A percentile compares a stretch with the other conserved stretches of the same genome.
Conservation (phyloP, 306 rosid species). For the Casuarina equisetifolia region DNA sequence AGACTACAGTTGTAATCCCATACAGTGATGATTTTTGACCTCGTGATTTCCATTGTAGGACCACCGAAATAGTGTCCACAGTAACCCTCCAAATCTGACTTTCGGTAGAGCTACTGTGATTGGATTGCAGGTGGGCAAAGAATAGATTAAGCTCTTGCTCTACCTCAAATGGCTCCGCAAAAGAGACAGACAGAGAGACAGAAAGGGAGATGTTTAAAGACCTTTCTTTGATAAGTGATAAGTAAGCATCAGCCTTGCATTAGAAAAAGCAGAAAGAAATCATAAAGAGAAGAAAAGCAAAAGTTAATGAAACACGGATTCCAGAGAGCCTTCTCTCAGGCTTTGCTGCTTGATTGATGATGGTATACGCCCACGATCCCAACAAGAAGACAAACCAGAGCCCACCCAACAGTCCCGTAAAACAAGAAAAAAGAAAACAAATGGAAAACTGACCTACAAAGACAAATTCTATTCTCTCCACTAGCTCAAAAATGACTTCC, state of each 20-base stretch:
- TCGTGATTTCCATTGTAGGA: constrained; percentile 28
- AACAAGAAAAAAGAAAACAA: not conserved
- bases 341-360: constrained; percentile 27
- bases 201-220: not conserved
- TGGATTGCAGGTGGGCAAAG: not conserved
- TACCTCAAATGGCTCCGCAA: constrained; percentile 31
- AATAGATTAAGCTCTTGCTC: constrained; percentile 3
- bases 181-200: constrained; percentile 23
- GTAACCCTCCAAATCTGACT: constrained; percentile 41
- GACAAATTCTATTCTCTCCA: constrained; percentile 1
- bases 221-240: constrained; percentile 4
- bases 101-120: constrained; percentile 6
- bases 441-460: not conserved
- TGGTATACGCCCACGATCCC: constrained; percentile 54
- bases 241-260: constrained; percentile 20
- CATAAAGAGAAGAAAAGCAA: constrained; percentile 30
- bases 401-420: constrained; percentile 55
- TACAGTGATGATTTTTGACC: constrained; percentile 42
- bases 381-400: constrained; percentile 60
- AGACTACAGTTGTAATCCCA: constrained; percentile 34
- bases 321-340: constrained; percentile 33
- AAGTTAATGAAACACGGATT: constrained; percentile 51
- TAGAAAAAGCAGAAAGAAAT: constrained; percentile 45
- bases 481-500: not conserved
- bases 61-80: constrained; percentile 37